Conservation (phyloP, 2,329 filamentous ascomycete genomes). For the Aureobasidium leucospermi region DNA sequence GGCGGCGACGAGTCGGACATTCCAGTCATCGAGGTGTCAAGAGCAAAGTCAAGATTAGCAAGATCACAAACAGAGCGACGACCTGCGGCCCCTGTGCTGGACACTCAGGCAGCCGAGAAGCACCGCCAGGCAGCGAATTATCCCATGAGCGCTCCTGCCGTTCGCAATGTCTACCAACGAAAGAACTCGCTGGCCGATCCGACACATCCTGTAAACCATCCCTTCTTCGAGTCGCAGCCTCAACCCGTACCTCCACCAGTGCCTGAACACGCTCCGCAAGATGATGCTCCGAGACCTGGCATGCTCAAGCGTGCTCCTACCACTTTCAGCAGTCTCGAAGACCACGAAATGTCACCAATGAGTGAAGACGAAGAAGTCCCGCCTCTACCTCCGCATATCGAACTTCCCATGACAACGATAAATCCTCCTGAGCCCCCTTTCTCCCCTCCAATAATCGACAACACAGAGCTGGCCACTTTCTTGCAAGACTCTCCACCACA, state of each 20-base stretch:
- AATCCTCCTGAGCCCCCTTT: background rate
- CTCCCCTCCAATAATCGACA: background rate
- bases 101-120: background rate
- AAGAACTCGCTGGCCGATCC: constrained; percentile 5
- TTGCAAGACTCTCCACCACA: constrained; percentile 3
- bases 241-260: background rate
- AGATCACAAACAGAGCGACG: constrained; percentile 24
- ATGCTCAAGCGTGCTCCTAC: constrained; percentile 1
- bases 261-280: background rate
- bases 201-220: constrained; percentile 3
- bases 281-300: background rate
- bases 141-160: background rate
- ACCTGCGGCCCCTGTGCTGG: constrained; percentile 15
- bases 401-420: background rate
- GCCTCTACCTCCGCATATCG: background rate
- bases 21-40: constrained; percentile 64
- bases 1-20: constrained; percentile 80
- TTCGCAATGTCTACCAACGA: background rate
- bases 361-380: background rate
- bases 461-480: background rate
- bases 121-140: background rate
- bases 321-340: background rate
- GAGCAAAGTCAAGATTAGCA: constrained; percentile 37
- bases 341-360: background rate
- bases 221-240: constrained; percentile 1